These are phyloP conservation scores for Hortiboletus flavorubellus DNA, from an alignment of 768 basidiomycete species.

Conservation along the genomic window DNA sequence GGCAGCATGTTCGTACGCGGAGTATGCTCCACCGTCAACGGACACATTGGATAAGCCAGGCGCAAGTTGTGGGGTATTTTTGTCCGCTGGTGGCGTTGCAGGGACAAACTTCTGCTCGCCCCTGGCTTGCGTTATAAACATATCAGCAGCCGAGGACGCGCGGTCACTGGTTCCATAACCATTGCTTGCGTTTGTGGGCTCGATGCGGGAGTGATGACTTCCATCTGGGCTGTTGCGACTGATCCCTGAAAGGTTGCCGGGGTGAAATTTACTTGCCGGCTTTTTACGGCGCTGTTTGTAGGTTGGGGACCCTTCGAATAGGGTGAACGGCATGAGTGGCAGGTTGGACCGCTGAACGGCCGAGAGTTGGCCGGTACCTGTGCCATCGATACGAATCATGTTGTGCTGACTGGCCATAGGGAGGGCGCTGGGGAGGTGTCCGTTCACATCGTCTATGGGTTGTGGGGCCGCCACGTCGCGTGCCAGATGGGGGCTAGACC, in stretches of 20 bases:
- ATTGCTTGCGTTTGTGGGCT: slow-evolving; percentile 15
- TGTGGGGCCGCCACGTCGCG: slow-evolving; percentile 22
- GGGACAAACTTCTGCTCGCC: slow-evolving; percentile 42
- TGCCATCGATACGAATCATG: slow-evolving; percentile 27
- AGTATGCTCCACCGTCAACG: slow-evolving; percentile 19
- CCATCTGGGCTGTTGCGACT: slow-evolving; percentile 24
- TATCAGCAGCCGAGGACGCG: slow-evolving; percentile 55
- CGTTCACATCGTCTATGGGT: slow-evolving; percentile 11
- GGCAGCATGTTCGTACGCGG: slow-evolving; percentile 17
- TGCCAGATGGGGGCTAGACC: slow-evolving; percentile 32
- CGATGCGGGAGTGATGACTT: slow-evolving; percentile 13
- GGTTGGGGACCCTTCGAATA: slow-evolving; percentile 79
- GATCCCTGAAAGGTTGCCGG: slow-evolving; percentile 28
- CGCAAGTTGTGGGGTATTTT: slow-evolving; percentile 19
- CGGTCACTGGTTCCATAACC: slow-evolving; percentile 31
- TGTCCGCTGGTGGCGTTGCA: slow-evolving; percentile 18
- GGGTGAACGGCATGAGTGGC: slow-evolving; percentile 63
- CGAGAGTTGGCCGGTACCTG: slow-evolving; percentile 13
- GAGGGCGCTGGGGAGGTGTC: slow-evolving; percentile 15
- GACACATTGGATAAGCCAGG: slow-evolving; percentile 19
- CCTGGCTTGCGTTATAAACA: slow-evolving; percentile 61
- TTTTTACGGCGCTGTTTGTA: slow-evolving; percentile 91
- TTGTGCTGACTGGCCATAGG: slow-evolving; percentile 7
- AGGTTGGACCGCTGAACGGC: slow-evolving; percentile 18
- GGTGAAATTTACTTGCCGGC: slow-evolving; percentile 38